Percentiles rank a stretch among this genome's conserved stretches.
phyloP scores from a whole-genome alignment of 1,139 yeast species.

The Yamadazyma taylorii region DNA sequence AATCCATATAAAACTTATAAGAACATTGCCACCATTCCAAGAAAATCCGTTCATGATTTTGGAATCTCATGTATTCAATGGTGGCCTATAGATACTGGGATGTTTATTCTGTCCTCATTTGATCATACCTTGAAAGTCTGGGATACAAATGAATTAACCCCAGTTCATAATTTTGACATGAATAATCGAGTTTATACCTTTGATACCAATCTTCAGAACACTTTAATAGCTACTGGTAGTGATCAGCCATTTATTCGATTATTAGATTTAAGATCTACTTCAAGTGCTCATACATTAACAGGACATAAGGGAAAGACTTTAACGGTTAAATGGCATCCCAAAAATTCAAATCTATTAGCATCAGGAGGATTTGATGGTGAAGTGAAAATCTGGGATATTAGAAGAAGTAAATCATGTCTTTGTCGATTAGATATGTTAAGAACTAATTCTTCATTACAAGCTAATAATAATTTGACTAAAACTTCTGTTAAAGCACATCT shows the following conservation, averaged over 20 bases:
- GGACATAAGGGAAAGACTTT: conserved; percentile 67
- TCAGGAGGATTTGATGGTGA: conserved; percentile 80
- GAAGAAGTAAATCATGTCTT: conserved; percentile 66
- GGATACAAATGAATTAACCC: conserved; percentile 68
- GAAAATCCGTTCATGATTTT: conserved; percentile 60
- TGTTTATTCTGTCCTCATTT: conserved; percentile 80
- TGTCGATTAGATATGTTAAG: conserved; percentile 56
- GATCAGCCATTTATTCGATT: conserved; percentile 72
- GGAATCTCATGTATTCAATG: conserved; percentile 77
- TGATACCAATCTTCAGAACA: conserved; percentile 41
- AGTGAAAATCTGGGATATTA: conserved; percentile 70
- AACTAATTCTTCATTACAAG: conserved; percentile 25
- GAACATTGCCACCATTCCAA: conserved; percentile 46
- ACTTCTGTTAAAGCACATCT: conserved; percentile 63
- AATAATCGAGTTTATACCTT: conserved; percentile 53
- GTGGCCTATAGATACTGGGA: conserved; percentile 90
- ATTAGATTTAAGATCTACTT: conserved; percentile 68
- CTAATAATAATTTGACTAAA: conserved; percentile 27
- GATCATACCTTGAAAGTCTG: conserved; percentile 78
- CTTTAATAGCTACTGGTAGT: conserved; percentile 67
- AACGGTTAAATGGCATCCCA: conserved; percentile 78
- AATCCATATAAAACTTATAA: conserved; percentile 24
- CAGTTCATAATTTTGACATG: conserved; percentile 65
- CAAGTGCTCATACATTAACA: conserved; percentile 66
- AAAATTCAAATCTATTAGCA: conserved; percentile 57